These are phyloP conservation scores for Phaffia australis DNA, from an alignment of 768 basidiomycete species.

Conservation along the genomic window DNA sequence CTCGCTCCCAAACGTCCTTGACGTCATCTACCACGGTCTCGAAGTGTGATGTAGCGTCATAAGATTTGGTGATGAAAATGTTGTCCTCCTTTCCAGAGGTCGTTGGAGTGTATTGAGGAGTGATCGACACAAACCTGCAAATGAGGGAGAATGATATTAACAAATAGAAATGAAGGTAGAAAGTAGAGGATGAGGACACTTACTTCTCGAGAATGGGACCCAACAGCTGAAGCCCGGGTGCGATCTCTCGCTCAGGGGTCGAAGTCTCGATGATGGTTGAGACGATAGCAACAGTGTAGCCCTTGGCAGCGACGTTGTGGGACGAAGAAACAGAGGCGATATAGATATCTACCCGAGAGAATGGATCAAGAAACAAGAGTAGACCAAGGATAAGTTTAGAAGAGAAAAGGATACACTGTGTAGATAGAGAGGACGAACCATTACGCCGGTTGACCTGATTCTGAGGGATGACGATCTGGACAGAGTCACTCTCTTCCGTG, in stretches of 20 bases:
- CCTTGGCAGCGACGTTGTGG: slow-evolving; percentile 94
- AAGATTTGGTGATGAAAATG: slow-evolving; percentile 93
- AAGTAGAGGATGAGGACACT: slow-evolving; percentile 31
- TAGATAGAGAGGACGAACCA: slow-evolving; percentile 47
- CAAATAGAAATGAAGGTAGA: not conserved
- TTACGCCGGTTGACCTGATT: slow-evolving; percentile 90
- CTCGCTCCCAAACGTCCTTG: slow-evolving; percentile 86
- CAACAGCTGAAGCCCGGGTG: slow-evolving; percentile 80
- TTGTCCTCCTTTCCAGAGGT: slow-evolving; percentile 69
- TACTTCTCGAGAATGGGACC: slow-evolving; percentile 91
- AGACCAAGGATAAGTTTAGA: not conserved
- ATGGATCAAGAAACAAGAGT: slow-evolving; percentile 15
- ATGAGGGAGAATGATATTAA: not conserved
- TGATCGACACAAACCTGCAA: slow-evolving; percentile 75
- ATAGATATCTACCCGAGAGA: slow-evolving; percentile 73
- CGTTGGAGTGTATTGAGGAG: slow-evolving; percentile 79
- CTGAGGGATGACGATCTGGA: slow-evolving; percentile 96
- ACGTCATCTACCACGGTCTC: slow-evolving; percentile 64
- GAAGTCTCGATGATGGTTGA: slow-evolving; percentile 95
- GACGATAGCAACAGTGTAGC: slow-evolving; percentile 91
- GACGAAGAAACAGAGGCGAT: slow-evolving; percentile 94
- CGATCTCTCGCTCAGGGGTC: slow-evolving; percentile 80
- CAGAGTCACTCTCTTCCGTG: slow-evolving; percentile 87
- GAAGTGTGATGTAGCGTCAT: slow-evolving; percentile 97
- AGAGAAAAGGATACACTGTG: not conserved